Base-by-base conservation (phyloP, 2,329 filamentous ascomycete genomes). In the Huntiella bhutanensis region DNA sequence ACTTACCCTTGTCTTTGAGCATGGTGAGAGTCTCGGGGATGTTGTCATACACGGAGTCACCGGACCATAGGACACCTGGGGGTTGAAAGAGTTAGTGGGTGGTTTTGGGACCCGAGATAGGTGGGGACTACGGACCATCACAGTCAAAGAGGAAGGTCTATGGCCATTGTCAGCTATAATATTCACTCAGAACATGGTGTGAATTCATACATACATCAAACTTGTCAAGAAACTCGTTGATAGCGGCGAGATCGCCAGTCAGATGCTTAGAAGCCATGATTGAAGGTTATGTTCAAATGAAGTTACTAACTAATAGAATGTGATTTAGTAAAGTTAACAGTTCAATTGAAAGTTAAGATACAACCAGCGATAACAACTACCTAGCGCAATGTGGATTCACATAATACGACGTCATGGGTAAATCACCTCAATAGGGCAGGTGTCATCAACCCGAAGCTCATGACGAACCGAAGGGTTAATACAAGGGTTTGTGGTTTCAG, bases 101-200 rank as follows among this genome's bases (percentile, higher is more conserved):
- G 22, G 45, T 12, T 8, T 35, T 43, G 4, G 35, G 10, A 16
- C 17, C 11, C n/a, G 28, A 28, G 11, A 17, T n/a, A 4, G 32
- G 6, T 3, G 33, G 19, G 13, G 13, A 13, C 5, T 35, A 6
- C 11, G 36, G 19, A 38, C 88, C 91, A 75, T 98, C 91, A 64
- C 91, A 98, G 60, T 98, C 91, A 57, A 98, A 84, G 10, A 98
- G 69, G 58, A 98, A 96, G 33, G 83, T 77, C 85, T 93, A 54
- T 11, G 41, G 50, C 13, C 48, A 54, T 37, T 54, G 54, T 45
- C 37, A n/a, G 32, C 33, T 22, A 42, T 33, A 28, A 39, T 12
- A 45, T 35, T 32, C n/a, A 15, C 33, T 39, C 43, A 45, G 6
- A 8, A 13, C n/a, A 10, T 22, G 2, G 17, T 5, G 13, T 19